Base-by-base conservation (phyloP, 2,329 filamentous ascomycete species). In the Fusarium liriodendri region DNA sequence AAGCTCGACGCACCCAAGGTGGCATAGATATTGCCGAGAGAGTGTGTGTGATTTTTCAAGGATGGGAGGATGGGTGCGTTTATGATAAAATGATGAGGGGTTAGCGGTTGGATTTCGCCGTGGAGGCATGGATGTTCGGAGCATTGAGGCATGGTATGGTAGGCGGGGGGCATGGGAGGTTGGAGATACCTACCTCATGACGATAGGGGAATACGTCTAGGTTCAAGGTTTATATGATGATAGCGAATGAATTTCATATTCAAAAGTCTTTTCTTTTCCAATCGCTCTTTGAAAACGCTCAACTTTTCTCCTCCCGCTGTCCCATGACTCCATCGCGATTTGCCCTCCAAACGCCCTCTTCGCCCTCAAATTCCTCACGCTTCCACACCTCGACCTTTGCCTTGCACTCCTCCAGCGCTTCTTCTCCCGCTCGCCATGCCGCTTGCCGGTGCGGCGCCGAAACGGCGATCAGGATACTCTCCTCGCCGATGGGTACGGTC, bases 311-410 rank as follows among this genome's bases (percentile, higher is more conserved):
- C 67, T 89, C 81, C 75, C 82, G 86, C 52, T 87, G 85, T 8
- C 91, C 92, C 57, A 84, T 83, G 69, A 87, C 85, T 11, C 93
- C 93, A 83, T 97, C 95, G 73, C 92, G 85, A 84, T 98, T 98
- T 70, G 94, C 94, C 83, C 95, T 92, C 95, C 95, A 98, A 52
- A 97, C 89, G 8, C 92, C 94, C 72, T 93, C 92, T 25, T 91
- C 92, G 2, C 89, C 92, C 54, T 89, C 90, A 86, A 98, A 98
- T 81, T 95, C 93, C 85, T 98, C 96, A 74, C 91, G 87, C 85
- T 98, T 98, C 96, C 96, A 98, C 47, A 99, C 92, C 85, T 99
- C 97, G n/a, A 94, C 94, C 74, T 88, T 91, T 64, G 89, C 90
- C 85, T 98, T 99, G 79, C 94, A 95, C 80, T 90, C 86, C 85